Evolutionary conservation across 352 stramenopile genomes (phyloP), one percentile per base, ranked within the genome.

Genomic region (Globisporangium splendens): DNA sequence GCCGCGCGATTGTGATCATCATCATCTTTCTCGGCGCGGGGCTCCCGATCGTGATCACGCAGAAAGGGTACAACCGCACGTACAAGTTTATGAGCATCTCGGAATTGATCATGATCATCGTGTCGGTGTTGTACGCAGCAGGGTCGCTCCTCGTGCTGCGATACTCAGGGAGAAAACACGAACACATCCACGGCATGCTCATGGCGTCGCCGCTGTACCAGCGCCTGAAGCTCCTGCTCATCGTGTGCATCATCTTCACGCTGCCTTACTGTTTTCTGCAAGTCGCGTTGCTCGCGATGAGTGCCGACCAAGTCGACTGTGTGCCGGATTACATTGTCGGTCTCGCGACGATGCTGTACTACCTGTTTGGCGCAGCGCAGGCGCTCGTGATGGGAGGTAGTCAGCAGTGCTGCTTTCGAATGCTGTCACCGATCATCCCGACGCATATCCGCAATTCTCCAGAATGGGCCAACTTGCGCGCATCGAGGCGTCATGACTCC

Each of bases 341-440:
- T 15, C 28, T 83, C 20, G 56, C 79, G 15, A 86, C 77, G n/a
- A 79, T 75, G 69, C 64, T 86, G 2, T 86, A 85, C 59, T 86
- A 88, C 49, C 55, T 88, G 15, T 88, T 88, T 44, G 78, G 78
- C 14, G 76, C 75, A 0, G 74, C 76, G 0, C 77, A 86, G 51
- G 78, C 78, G 8, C 50, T 88, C n/a, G 69, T 88, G 12, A 88
- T 88, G 78, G 76, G 71, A n/a, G 73, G 72, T 21, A 86, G 75
- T 14, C 77, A 88, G 57, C 72, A 86, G 50, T 87, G 75, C 56
- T 86, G 77, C 46, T 63, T 87, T 1, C 58, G 71, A n/a, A 66
- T 83, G 15, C 35, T 87, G n/a, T 70, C 68, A 1, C 74, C 74
- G 5, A 75, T 84, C 21, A 75, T 86, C 44, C 79, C 75, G 13